Evolutionary conservation across 2,329 filamentous ascomycete genomes (phyloP), one percentile per base, ranked within the genome.

Genomic region (Ophiocordyceps camponoti-floridani): DNA sequence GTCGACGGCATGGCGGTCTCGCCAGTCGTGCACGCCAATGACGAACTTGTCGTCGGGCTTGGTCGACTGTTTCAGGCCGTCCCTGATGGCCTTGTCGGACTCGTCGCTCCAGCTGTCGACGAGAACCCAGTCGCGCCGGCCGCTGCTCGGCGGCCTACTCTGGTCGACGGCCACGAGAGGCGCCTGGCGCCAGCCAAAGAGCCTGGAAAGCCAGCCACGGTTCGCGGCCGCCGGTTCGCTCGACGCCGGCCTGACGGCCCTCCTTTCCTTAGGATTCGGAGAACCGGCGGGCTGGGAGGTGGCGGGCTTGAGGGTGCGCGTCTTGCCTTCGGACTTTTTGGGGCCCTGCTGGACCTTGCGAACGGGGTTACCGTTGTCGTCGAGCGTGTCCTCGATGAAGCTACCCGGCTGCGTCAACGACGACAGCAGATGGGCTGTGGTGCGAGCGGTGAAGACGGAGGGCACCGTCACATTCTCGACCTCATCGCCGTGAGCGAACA

Each of bases 401-500:
- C 70, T 74, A 42, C 80, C 78, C 1, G 77, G 73, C 44, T 88
- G 84, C 47, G 91, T 80, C 48, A 96, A 70, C 8, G 88, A 87
- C 1, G 88, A 94, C 14, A 98, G 71, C 13, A 98, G 70, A 59
- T 95, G 89, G 1, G 91, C 91, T 0, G 89, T 96, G 1, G 87
- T 96, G 53, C 91, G 79, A 0, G 89, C 93, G 0, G 91, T 96
- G 62, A 98, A 98, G 10, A 96, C 72, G 0, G 91, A 85, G 1
- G 91, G 88, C 45, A 98, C 95, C 1, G 86, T 86, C 51, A 96
- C 76, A 55, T 95, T 94, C 31, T 88, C 93, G 4, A 89, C 94
- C 31, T 62, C 61, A 57, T 96, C 88, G 35, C 89, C 91, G 55
- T 84, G 79, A n/a, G 91, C 91, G 60, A 94, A 96, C 91, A 98